A percentile compares a stretch with the other conserved stretches of the same genome.
phyloP scores from a whole-genome alignment of 108 stramenopile species.

The Skeletonema grethae region DNA sequence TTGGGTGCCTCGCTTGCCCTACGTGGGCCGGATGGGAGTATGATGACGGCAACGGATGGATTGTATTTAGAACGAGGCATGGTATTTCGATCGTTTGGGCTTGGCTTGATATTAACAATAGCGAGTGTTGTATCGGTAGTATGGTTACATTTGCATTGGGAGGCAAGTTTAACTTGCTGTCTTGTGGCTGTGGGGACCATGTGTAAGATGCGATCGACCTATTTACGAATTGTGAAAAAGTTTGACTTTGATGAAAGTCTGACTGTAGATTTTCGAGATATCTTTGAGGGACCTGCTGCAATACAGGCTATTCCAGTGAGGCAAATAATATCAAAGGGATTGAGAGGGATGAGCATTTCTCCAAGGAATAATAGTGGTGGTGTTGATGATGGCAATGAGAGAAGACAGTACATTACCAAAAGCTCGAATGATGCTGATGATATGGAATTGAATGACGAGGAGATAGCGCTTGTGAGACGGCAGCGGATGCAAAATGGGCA shows the following conservation, averaged over 20 bases:
- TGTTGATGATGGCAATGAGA: background rate
- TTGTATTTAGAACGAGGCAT: slow-evolving; percentile 74
- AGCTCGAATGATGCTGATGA: background rate
- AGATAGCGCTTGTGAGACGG: slow-evolving; percentile 14
- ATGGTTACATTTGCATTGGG: slow-evolving; percentile 80
- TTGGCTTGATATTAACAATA: slow-evolving; percentile 67
- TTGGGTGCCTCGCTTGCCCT: slow-evolving; percentile 83
- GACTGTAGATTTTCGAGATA: slow-evolving; percentile 84
- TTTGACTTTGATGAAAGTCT: slow-evolving; percentile 85
- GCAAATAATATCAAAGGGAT: background rate
- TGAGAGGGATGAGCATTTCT: background rate
- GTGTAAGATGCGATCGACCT: slow-evolving; percentile 61
- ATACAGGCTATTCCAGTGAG: slow-evolving; percentile 49
- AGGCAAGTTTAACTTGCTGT: slow-evolving; percentile 72
- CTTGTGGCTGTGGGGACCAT: slow-evolving; percentile 56
- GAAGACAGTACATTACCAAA: background rate
- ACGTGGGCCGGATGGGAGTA: slow-evolving; percentile 89
- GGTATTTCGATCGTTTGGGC: slow-evolving; percentile 76
- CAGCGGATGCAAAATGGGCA: slow-evolving; percentile 14
- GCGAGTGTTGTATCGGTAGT: slow-evolving; percentile 50
- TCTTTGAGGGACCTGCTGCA: slow-evolving; percentile 81
- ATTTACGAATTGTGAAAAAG: slow-evolving; percentile 59
- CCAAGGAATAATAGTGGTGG: background rate
- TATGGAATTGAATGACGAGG: slow-evolving; percentile 11
- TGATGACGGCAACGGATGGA: slow-evolving; percentile 93